Base-by-base conservation (phyloP, 108 stramenopile genomes). In the Skeletonema marinoi region DNA sequence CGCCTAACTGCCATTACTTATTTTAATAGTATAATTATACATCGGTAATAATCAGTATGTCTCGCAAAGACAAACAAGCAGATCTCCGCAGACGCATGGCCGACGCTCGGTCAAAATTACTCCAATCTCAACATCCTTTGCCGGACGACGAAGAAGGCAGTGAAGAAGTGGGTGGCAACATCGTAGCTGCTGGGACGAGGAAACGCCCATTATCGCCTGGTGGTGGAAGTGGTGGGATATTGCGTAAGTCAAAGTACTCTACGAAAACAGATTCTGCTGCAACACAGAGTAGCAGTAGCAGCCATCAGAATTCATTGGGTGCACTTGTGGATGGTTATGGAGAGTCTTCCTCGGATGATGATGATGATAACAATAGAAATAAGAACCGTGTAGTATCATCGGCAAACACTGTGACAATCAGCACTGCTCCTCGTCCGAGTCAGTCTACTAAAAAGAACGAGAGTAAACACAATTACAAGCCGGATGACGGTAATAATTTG, bases 41-140 rank as follows among this genome's bases (percentile, higher is more conserved):
- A 25, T 25, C 25, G 39, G 12, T 1, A 12, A 41, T 9, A 41
- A n/a, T 31, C 56, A 31, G 29, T 31, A 76, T 78, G 77, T 78
- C 78, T 19, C 70, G 78, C 0, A 65, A 64, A 58, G 68, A 35
- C 36, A 70, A 70, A 36, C 78, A 78, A 60, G 78, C 78, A 16
- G 78, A 78, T 33, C 70, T 78, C 7, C 62, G 78, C 11, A 60
- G 63, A 17, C 70, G 78, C 6, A 78, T 78, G 78, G 78, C 78
- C 51, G 78, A 78, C 65, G 78, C 78, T 7, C 70, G 78, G 10
- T 78, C 70, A 10, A 78, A 78, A 66, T 63, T 78, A 7, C 35
- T 64, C 44, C 44, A 46, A 46, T 46, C 68, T n/a, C 32, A 59
- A n/a, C 32, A 54, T 13, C 54, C 31, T 11, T 64, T 46, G 16